Percentiles rank a stretch among this genome's conserved stretches.
Conservation (phyloP, 257 asterid genomes). For the Petrea volubilis region DNA sequence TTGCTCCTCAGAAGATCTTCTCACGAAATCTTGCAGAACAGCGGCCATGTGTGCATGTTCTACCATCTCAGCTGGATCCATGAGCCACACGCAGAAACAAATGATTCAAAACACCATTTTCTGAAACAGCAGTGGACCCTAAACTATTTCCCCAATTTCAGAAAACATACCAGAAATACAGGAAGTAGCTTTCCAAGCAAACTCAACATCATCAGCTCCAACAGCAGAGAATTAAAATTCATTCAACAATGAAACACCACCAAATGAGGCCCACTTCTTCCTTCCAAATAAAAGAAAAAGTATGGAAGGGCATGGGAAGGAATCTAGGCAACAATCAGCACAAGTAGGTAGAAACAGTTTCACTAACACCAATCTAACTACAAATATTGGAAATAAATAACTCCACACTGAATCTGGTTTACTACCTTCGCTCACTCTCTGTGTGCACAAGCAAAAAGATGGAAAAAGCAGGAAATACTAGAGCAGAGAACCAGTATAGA, state of each 20-base stretch:
- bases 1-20: conserved; percentile 9
- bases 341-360: neutral
- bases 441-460: neutral
- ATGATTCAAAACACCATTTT: conserved; percentile 6
- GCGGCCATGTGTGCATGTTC: neutral
- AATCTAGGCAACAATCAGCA: neutral
- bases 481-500: neutral
- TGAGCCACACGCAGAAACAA: conserved; percentile 6
- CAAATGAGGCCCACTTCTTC: neutral
- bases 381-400: neutral
- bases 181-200: neutral
- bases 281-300: neutral
- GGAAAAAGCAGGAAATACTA: neutral
- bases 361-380: neutral
- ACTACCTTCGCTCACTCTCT: neutral
- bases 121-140: neutral
- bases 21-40: neutral
- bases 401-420: neutral
- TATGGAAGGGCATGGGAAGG: neutral
- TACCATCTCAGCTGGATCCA: neutral
- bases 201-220: neutral
- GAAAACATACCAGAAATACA: neutral
- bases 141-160: neutral
- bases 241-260: neutral
- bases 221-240: neutral